Conservation (phyloP, 225 moss, liverwort and hornwort species). For the Antitrichia curtipendula region DNA sequence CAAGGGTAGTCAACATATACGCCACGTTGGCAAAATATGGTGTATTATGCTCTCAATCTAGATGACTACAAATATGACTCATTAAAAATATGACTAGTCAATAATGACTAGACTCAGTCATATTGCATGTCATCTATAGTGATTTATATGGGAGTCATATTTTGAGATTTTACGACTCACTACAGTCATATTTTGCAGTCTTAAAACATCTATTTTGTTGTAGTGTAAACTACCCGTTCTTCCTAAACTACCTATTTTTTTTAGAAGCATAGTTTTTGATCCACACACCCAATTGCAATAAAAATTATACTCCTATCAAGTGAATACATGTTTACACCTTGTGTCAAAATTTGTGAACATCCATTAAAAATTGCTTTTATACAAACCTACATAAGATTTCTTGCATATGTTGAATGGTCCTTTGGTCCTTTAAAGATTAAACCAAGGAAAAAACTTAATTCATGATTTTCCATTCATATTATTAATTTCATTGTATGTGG, state of each 20-base stretch:
- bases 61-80: too few relatives aligned
- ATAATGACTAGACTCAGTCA: too few relatives aligned
- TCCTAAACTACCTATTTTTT: not conserved
- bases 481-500: not conserved
- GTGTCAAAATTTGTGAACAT: not conserved
- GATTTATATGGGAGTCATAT: too few relatives aligned
- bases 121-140: too few relatives aligned
- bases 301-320: accelerated
- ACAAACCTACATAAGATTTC: accelerated
- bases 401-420: accelerated
- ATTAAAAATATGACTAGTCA: too few relatives aligned
- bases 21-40: too few relatives aligned
- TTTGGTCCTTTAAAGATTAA: accelerated
- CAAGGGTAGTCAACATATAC: too few relatives aligned
- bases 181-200: too few relatives aligned
- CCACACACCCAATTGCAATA: accelerated
- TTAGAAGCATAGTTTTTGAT: not conserved
- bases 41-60: too few relatives aligned
- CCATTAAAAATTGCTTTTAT: not conserved
- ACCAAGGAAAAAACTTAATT: not conserved
- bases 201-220: too few relatives aligned
- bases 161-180: too few relatives aligned
- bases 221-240: not conserved
- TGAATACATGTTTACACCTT: not conserved
- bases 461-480: not conserved